Evolutionary conservation across 2,329 filamentous ascomycete species (phyloP).

Genomic region (Tricladium varicosporioides): DNA sequence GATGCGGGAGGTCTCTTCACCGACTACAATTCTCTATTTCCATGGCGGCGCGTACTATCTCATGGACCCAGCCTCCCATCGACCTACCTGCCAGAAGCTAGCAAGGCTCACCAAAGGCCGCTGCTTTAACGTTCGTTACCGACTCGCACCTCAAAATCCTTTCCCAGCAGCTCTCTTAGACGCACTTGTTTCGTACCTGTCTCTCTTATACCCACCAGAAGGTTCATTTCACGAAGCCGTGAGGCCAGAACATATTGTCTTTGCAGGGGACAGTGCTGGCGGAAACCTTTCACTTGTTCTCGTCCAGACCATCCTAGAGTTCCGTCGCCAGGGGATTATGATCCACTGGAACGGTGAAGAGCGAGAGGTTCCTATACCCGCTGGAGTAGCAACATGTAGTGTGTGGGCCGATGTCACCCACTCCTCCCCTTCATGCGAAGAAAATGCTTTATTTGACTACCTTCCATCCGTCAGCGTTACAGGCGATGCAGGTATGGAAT

Average conservation of each 20-base stretch:
- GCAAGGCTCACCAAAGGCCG: conserved; percentile 66
- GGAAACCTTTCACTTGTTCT: conserved; percentile 68
- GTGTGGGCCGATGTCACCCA: conserved; percentile 73
- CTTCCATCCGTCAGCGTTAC: conserved; percentile 44
- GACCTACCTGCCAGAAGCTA: conserved; percentile 55
- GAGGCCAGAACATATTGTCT: conserved; percentile 62
- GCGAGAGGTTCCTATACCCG: conserved; percentile 63
- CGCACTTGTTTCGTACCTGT: conserved; percentile 69
- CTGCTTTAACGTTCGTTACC: conserved; percentile 61
- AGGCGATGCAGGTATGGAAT: conserved; percentile 31
- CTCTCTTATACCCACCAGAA: conserved; percentile 65
- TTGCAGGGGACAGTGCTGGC: conserved; percentile 72
- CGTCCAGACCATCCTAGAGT: conserved; percentile 65
- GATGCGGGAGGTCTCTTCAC: conserved; percentile 64
- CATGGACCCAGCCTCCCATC: conserved; percentile 67
- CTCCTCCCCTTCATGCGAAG: conserved; percentile 54
- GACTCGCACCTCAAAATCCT: conserved; percentile 70
- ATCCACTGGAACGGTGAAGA: conserved; percentile 60
- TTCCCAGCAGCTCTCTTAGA: conserved; percentile 76
- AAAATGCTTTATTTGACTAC: conserved; percentile 60
- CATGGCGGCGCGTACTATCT: conserved; percentile 76
- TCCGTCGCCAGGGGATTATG: conserved; percentile 46
- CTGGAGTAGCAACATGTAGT: conserved; percentile 59
- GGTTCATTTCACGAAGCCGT: conserved; percentile 67
- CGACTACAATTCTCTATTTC: conserved; percentile 68